Percentiles rank a stretch among this genome's conserved stretches.
phyloP scores from a whole-genome alignment of 345 rosid species.

The Cardamine occulta region DNA sequence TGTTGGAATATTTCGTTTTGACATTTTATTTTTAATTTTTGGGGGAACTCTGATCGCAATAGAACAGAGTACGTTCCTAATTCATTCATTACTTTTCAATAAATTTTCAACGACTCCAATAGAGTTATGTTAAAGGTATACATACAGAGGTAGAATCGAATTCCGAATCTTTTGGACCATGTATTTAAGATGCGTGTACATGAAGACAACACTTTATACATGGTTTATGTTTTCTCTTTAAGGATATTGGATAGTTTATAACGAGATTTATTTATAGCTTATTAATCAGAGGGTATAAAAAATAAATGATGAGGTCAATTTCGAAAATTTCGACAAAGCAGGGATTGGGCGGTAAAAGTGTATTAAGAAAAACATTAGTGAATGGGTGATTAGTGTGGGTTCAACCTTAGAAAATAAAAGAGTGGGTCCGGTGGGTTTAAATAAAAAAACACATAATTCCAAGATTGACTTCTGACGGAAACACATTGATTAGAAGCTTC shows the following conservation, averaged over 20 bases:
- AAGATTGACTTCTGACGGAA: constrained; percentile 18
- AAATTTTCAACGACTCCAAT: neutral
- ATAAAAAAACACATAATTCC: constrained; percentile 13
- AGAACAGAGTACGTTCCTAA: constrained; percentile 10
- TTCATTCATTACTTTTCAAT: neutral
- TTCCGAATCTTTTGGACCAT: neutral
- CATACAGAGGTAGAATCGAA: neutral
- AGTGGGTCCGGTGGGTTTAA: constrained; percentile 30
- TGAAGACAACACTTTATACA: neutral
- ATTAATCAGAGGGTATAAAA: neutral
- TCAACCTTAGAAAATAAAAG: neutral
- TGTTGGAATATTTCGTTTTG: constrained; percentile 6
- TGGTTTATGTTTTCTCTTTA: neutral
- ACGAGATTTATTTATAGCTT: neutral
- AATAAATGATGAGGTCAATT: neutral
- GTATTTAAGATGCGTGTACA: neutral
- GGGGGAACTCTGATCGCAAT: constrained; percentile 6
- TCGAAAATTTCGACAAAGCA: neutral
- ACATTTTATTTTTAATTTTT: neutral
- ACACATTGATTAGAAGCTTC: constrained; percentile 33
- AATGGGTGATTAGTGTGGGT: constrained; percentile 1
- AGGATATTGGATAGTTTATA: neutral
- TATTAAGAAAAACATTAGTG: neutral
- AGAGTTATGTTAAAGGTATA: neutral
- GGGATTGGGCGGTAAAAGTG: neutral